These are phyloP conservation scores for Phoenix roebelenii DNA, from an alignment of 176 grass and related monocot species.

Conservation along the genomic window DNA sequence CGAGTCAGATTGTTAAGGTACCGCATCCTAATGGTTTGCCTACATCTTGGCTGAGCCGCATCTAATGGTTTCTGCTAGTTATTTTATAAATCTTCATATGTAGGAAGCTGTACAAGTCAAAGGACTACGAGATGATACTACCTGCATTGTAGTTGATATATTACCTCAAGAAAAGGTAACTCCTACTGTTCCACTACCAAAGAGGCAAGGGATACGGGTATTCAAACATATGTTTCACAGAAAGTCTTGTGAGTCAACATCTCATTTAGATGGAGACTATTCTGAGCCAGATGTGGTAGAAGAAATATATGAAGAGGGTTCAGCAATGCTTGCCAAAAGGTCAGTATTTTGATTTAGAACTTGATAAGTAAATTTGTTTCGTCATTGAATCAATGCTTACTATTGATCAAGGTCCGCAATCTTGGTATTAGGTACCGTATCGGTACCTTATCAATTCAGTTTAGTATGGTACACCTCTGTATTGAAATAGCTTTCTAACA, in stretches of 20 bases:
- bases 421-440: too few relatives aligned
- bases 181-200: constrained; percentile 33
- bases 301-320: constrained; percentile 95
- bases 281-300: constrained; percentile 80
- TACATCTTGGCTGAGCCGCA: constrained; percentile 10
- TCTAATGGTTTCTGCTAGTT: constrained; percentile 11
- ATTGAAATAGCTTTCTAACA: too few relatives aligned
- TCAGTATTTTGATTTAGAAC: constrained; percentile 3
- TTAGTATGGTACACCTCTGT: too few relatives aligned
- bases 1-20: constrained; percentile 85
- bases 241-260: constrained; percentile 35
- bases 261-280: constrained; percentile 35
- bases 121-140: constrained; percentile 93
- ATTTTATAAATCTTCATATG: constrained; percentile 17
- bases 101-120: constrained; percentile 69
- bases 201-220: constrained; percentile 49
- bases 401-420: too few relatives aligned
- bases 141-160: constrained; percentile 88
- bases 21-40: constrained; percentile 5
- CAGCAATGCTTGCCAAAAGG: constrained; percentile 61
- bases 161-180: constrained; percentile 62
- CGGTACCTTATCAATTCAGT: too few relatives aligned
- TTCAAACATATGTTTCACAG: constrained; percentile 68
- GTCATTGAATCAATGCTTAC: too few relatives aligned
- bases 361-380: background rate